phyloP scores from a whole-genome alignment of 129 eudicot species.

The Silybum marianum region DNA sequence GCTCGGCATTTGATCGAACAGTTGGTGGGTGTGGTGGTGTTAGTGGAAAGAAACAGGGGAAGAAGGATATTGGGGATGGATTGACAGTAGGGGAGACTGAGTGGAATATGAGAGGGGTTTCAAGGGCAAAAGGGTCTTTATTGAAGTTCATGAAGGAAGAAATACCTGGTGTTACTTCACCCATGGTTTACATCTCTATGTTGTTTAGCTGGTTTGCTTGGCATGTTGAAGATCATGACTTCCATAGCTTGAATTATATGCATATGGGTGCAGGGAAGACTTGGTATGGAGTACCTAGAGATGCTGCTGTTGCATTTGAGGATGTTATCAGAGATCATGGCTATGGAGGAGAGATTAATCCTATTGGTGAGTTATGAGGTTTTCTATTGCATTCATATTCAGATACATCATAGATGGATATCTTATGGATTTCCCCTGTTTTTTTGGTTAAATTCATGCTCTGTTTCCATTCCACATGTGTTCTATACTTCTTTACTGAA shows the following conservation, averaged over 20 bases:
- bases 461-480: constrained; percentile 24
- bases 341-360: constrained; percentile 81
- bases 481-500: background rate
- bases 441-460: constrained; percentile 8
- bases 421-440: constrained; percentile 13
- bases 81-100: constrained; percentile 76
- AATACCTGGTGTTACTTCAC: constrained; percentile 92
- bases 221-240: constrained; percentile 98
- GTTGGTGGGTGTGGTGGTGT: constrained; percentile 27
- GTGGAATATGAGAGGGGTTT: constrained; percentile 89
- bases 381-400: background rate
- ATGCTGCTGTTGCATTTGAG: constrained; percentile 83
- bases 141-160: constrained; percentile 87
- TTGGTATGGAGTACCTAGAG: constrained; percentile 90
- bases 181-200: constrained; percentile 90
- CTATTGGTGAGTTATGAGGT: constrained; percentile 54
- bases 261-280: constrained; percentile 88
- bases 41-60: constrained; percentile 24
- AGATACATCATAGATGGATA: background rate
- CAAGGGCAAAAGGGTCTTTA: constrained; percentile 71
- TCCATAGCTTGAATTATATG: constrained; percentile 93
- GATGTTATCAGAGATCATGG: constrained; percentile 82
- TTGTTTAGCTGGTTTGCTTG: constrained; percentile 98
- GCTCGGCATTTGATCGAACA: constrained; percentile 66
- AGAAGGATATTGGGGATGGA: constrained; percentile 28